Conservation (phyloP, 208 protist species). For the Strigomonas culicis region DNA sequence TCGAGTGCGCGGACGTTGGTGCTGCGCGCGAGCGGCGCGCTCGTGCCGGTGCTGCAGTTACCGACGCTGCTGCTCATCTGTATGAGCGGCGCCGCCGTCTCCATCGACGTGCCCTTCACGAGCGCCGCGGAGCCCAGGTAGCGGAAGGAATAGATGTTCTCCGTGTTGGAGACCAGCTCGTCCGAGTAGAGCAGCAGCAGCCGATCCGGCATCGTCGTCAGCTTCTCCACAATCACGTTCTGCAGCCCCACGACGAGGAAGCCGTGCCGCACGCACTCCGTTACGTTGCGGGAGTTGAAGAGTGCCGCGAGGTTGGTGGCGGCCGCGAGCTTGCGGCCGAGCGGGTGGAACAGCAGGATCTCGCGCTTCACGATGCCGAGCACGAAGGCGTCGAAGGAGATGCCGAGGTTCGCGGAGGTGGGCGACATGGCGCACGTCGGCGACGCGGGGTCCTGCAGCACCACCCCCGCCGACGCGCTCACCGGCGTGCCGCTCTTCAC, state of each 20-base stretch:
- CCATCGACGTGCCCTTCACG: constrained; percentile 33
- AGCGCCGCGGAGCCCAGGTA: constrained; percentile 61
- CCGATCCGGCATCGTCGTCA: constrained; percentile 46
- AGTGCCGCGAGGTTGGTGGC: constrained; percentile 77
- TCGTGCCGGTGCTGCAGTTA: background rate
- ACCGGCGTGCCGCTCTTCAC: constrained; percentile 1
- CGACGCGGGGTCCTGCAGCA: background rate
- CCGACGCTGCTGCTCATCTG: background rate
- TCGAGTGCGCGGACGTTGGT: background rate
- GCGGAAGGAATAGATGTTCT: constrained; percentile 85
- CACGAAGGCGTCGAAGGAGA: constrained; percentile 87
- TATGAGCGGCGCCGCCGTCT: constrained; percentile 28
- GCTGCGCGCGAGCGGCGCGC: constrained; percentile 2
- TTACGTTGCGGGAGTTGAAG: constrained; percentile 72
- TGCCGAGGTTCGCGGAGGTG: constrained; percentile 20
- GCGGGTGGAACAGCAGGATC: constrained; percentile 78
- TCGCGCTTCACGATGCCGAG: constrained; percentile 71
- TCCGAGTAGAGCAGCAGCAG: constrained; percentile 67
- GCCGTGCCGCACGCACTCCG: constrained; percentile 73
- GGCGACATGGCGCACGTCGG: background rate
- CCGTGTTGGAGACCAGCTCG: constrained; percentile 54
- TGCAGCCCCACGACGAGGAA: constrained; percentile 74
- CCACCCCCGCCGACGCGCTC: background rate
- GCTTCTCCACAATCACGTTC: constrained; percentile 57
- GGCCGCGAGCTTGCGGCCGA: constrained; percentile 71